Base-by-base conservation (phyloP, 1,284 basidiomycete species). In the Marasmius oreades region DNA sequence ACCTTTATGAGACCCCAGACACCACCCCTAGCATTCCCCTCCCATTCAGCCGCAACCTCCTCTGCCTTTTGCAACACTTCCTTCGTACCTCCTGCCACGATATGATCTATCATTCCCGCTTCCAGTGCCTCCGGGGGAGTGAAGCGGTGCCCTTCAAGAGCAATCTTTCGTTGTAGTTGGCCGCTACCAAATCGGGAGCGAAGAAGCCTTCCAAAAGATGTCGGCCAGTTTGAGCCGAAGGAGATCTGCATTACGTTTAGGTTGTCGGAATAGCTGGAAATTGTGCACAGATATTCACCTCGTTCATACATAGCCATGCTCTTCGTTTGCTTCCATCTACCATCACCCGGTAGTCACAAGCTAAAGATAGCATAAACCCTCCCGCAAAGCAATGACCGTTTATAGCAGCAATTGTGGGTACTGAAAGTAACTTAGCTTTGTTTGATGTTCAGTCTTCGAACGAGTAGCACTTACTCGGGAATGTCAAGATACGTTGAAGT, bases 321-420 rank as follows among this genome's bases (percentile, higher is more conserved):
- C 85, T 83, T 48, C 86, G 85, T 66, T 82, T 85, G 63, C 80
- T 87, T 18, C 85, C 88, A 61, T 92, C 88, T 22, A 83, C 89
- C 87, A 96, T 95, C 56, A 97, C 79, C 33, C 95, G 84, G 72
- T 93, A 96, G 70, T 98, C 95, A 69, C 93, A 96, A 3, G 80
- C 81, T 52, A 95, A 73, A 1, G 90, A 82, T 22, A 96, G 75
- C 64, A 93, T 85, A 67, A 93, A 86, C 16, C 86, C 95, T 11
- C 81, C 95, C 2, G 95, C 95, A 68, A 93, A 97, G 56, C 87
- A 89, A 67, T 97, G 95, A 0, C 95, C 95, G 67, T 95, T 96
- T 65, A 97, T 84, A 2, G 92, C 92, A 28, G 92, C 92, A 59
- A 97, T 81, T 4, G 88, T 92, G 0, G 90, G 88, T 51, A 92